phyloP scores from a whole-genome alignment of 768 basidiomycete genomes.

The Tricholoma saponaceum region DNA sequence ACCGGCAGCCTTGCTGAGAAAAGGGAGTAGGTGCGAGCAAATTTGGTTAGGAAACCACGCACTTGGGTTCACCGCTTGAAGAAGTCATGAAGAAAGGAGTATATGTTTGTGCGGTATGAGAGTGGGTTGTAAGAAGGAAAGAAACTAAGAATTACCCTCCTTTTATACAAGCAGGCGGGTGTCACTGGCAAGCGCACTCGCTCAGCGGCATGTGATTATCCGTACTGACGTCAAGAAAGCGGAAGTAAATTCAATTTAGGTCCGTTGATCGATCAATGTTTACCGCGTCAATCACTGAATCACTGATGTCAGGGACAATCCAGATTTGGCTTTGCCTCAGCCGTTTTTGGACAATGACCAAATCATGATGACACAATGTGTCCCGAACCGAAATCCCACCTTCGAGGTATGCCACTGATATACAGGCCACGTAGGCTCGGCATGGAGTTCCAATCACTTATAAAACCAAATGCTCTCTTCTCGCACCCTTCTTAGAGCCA shows the following conservation, averaged over 20 bases:
- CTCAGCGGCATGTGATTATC: no score
- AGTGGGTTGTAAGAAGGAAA: not conserved
- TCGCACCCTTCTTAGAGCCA: not conserved
- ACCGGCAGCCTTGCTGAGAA: constrained; percentile 36
- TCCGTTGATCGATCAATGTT: not conserved
- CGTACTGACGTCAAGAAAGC: not conserved
- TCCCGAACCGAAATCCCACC: no score
- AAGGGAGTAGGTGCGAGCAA: not conserved
- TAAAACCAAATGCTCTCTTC: no score
- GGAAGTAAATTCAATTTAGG: not conserved
- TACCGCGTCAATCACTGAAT: no score
- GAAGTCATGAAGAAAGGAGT: constrained; percentile 13
- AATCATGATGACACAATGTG: no score
- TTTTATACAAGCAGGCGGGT: not conserved
- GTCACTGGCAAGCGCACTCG: not conserved
- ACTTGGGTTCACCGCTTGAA: constrained; percentile 17
- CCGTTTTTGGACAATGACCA: no score
- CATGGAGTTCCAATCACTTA: no score
- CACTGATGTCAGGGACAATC: no score
- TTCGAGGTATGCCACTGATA: no score
- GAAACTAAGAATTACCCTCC: not conserved
- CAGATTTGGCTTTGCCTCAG: no score
- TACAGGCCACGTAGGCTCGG: no score
- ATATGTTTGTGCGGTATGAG: not conserved
- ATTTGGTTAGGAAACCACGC: not conserved